A percentile compares a stretch with the other conserved stretches of the same genome.
phyloP scores from a whole-genome alignment of 805 yeast species.

The Pichia nakasei region DNA sequence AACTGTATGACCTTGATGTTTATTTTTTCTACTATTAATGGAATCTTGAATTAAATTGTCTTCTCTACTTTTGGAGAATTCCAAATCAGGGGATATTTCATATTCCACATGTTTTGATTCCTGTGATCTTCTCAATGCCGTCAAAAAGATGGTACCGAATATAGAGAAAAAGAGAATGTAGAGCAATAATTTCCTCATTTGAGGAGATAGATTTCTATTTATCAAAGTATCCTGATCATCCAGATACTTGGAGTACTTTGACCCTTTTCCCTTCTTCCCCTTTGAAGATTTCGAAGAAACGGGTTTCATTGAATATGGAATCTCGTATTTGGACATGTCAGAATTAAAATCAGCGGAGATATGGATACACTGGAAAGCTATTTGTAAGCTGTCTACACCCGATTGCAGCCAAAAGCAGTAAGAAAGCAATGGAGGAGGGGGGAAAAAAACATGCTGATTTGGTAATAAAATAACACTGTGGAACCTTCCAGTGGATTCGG shows the following conservation, averaged over 20 bases:
- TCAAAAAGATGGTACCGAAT: conserved; percentile 8
- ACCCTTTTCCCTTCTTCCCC: conserved; percentile 9
- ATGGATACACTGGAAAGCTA: no score
- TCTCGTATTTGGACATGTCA: conserved; percentile 19
- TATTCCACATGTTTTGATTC: conserved; percentile 2
- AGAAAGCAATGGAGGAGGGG: no score
- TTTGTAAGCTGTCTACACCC: no score
- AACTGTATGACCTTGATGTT: background rate
- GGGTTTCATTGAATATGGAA: conserved; percentile 31
- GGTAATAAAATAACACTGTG: no score
- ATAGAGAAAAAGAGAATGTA: conserved; percentile 9
- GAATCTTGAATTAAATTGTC: conserved; percentile 4
- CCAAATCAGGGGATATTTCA: conserved; percentile 2
- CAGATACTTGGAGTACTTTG: conserved; percentile 17
- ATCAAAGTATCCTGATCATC: conserved; percentile 3
- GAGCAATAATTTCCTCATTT: conserved; percentile 8
- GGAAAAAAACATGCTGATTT: no score
- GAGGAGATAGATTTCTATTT: conserved; percentile 26
- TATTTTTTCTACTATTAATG: background rate
- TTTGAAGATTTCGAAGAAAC: no score
- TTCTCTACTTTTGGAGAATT: background rate
- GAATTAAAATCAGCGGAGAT: no score
- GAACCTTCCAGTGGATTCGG: no score
- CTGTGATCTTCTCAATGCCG: conserved; percentile 4
- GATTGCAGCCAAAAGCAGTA: no score